Conservation (phyloP, 192 early-diverging fungal genomes). For the Coemansia sp. region DNA sequence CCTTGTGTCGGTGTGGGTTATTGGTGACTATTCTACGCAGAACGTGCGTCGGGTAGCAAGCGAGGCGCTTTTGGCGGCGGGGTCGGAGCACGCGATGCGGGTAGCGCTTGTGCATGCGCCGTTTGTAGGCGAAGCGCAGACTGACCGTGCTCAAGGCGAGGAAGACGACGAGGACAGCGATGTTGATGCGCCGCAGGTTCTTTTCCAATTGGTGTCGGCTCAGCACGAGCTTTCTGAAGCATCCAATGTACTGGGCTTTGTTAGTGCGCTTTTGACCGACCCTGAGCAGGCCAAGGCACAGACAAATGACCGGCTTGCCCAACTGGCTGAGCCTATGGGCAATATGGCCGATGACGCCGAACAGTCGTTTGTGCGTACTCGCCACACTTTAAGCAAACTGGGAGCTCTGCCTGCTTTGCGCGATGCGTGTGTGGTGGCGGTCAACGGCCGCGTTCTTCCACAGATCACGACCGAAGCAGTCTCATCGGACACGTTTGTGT, state of each 20-base stretch:
- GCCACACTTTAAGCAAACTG: background rate
- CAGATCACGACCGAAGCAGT: constrained; percentile 52
- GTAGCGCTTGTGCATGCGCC: constrained; percentile 36
- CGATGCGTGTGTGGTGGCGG: constrained; percentile 43
- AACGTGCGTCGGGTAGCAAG: constrained; percentile 55
- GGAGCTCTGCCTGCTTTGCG: constrained; percentile 14
- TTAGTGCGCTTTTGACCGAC: constrained; percentile 2
- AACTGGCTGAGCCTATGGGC: constrained; percentile 1
- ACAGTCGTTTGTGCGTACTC: constrained; percentile 17
- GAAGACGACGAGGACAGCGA: constrained; percentile 24
- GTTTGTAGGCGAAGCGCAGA: background rate
- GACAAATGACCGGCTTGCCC: background rate
- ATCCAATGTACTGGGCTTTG: constrained; percentile 7
- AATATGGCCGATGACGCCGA: constrained; percentile 24
- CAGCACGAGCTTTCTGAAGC: background rate
- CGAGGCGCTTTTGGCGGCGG: constrained; percentile 51
- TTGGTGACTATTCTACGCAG: constrained; percentile 56
- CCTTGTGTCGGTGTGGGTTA: constrained; percentile 34
- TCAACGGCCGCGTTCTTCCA: constrained; percentile 63
- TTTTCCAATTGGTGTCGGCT: constrained; percentile 27
- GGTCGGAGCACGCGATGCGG: constrained; percentile 19
- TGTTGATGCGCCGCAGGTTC: constrained; percentile 30
- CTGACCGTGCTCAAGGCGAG: constrained; percentile 14
- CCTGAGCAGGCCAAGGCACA: background rate
- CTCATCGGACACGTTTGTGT: constrained; percentile 55